Evolutionary conservation across 1,284 basidiomycete genomes (phyloP), one percentile per base, ranked within the genome.

Genomic region (Entoloma clypeatum): DNA sequence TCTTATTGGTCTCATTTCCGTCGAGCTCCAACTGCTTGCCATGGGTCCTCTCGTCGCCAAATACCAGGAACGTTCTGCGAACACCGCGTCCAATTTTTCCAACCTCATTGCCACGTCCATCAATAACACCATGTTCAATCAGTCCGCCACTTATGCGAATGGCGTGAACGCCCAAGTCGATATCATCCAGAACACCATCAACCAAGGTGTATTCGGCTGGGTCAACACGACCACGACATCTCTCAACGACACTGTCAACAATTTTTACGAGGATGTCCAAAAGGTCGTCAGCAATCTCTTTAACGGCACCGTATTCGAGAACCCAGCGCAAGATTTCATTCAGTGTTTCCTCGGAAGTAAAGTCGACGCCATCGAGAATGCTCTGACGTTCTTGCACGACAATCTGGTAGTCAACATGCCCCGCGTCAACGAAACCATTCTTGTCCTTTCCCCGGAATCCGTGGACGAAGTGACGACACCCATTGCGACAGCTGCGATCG

Each of bases 201-300:
- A 98, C 61, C 65, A 87, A 25, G 86, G 89, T 11, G 63, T 97
- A 31, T 95, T 98, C 48, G 86, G 89, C 11, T 98, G 93, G 94
- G 82, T 98, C 37, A 92, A 96, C 56, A 77, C 72, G n/a, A 96
- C 94, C 1, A 94, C 92, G 0, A 78, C 79, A 4, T 84, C 84
- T 5, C 77, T 99, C 50, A 99, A 99, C 62, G 68, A 67, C 48
- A 86, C 90, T 4, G 68, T 92, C 52, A 80, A 77, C 58, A 67
- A 65, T 32, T 87, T 91, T 60, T 91, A 91, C 60, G 65, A 65
- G 38, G 87, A 89, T 44, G 65, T 90, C 27, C 81, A 90, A 64
- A 68, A 74, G 44, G 69, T 77, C 0, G 81, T 96, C 19, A 70
- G 73, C 38, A 69, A 69, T 3, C 75, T 92, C 1, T 93, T 96